Base-by-base conservation (phyloP, 2,329 filamentous ascomycete species). In the Trichoderma hamatum region DNA sequence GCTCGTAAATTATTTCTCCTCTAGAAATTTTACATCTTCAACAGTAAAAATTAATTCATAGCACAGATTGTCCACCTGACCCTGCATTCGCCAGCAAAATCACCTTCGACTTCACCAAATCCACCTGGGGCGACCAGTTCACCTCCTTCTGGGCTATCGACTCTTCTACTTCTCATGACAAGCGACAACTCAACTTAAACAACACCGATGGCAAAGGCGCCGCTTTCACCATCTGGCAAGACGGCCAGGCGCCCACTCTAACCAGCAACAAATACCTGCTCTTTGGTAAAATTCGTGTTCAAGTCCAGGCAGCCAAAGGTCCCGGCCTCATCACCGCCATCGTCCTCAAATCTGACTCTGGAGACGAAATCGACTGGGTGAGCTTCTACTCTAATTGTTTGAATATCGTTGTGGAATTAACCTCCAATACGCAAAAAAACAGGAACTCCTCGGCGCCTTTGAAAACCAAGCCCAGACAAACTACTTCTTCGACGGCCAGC, bases 191-290 rank as follows among this genome's bases (percentile, higher is more conserved):
- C 24, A 71, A 74, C 55, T 75, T 75, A 19, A 74, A 74, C 62
- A 72, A 73, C 68, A 71, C 71, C 1, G 70, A 76, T 58, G 72
- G 74, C 24, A 72, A 73, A 10, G 79, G 79, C 3, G 74, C 77
- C 51, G 71, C 74, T 64, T 74, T 80, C 75, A 86, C 87, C 71
- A 92, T 93, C 78, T 86, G 84, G 1, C 78, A 86, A 13, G 80
- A 83, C 39, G 82, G 80, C 32, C 86, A 89, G 59, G 84, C 82
- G 34, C 86, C 90, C 9, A 88, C 87, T 3, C 91, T 93, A 78
- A 85, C 84, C 75, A 85, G 85, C 46, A 85, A 89, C 73, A 93
- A 90, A 85, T 95, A 95, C 81, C 90, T 96, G 76, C 93, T 96
- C 89, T 96, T 94, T 75, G 92, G 92, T 66, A 88, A 87, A 73